Evolutionary conservation across 129 eudicot genomes (phyloP).

Genomic region (Chrysanthemum seticuspe): DNA sequence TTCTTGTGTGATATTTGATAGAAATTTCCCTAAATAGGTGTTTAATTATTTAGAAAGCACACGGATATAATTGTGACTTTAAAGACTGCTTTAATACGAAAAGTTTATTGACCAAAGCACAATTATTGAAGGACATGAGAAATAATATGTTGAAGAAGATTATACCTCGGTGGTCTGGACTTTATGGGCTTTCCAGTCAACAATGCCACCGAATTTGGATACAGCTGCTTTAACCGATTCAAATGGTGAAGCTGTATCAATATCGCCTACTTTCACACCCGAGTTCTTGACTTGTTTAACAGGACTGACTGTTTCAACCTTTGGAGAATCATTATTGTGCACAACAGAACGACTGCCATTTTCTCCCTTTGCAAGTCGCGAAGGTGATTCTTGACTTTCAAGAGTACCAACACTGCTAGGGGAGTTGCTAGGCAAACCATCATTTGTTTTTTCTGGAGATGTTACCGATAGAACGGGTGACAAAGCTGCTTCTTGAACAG

Average conservation of each 20-base stretch:
- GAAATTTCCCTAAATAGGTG: background rate
- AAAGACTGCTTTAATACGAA: background rate
- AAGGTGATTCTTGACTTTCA: constrained; percentile 33
- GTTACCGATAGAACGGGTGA: constrained; percentile 22
- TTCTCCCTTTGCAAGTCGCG: constrained; percentile 20
- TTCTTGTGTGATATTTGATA: background rate
- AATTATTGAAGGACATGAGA: background rate
- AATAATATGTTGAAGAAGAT: constrained; percentile 17
- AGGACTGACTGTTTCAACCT: constrained; percentile 9
- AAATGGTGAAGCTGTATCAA: constrained; percentile 80
- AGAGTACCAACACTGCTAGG: constrained; percentile 15
- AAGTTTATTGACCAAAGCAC: background rate
- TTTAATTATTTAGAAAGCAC: background rate
- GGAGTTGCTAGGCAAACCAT: constrained; percentile 1
- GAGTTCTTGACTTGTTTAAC: constrained; percentile 31
- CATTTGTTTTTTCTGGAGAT: constrained; percentile 33
- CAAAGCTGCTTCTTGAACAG: constrained; percentile 25
- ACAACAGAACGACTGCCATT: constrained; percentile 20
- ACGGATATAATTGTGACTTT: background rate
- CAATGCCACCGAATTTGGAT: constrained; percentile 91
- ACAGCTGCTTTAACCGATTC: constrained; percentile 92
- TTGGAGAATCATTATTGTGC: constrained; percentile 17
- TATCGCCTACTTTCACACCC: constrained; percentile 38
- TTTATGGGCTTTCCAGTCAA: constrained; percentile 94
- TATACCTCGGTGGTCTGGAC: constrained; percentile 75